These are phyloP conservation scores for Galerina sulciceps DNA, from an alignment of 768 basidiomycete species.

Conservation along the genomic window DNA sequence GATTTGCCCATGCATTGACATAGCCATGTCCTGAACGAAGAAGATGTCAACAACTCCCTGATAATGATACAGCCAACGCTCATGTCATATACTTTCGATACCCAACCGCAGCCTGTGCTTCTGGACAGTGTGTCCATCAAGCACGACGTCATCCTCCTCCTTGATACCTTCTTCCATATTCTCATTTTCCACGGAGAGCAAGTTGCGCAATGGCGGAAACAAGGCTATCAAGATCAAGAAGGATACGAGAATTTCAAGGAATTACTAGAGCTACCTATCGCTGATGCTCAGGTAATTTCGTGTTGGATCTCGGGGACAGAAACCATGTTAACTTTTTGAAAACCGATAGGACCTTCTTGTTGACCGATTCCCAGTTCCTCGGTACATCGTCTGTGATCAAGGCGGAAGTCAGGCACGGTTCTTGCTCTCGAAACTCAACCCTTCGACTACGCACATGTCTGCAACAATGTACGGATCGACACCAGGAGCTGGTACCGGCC, in stretches of 20 bases:
- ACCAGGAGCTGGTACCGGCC: conserved; percentile 68
- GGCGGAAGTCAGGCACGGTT: conserved; percentile 99
- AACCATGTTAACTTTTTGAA: neutral
- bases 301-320: neutral
- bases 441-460: conserved; percentile 97
- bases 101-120: conserved; percentile 88
- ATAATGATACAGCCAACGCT: conserved; percentile 99
- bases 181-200: conserved; percentile 99
- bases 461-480: conserved; percentile 87
- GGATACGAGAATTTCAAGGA: conserved; percentile 99
- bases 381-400: conserved; percentile 98
- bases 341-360: conserved; percentile 74
- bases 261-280: conserved; percentile 82
- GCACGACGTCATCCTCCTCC: conserved; percentile 92
- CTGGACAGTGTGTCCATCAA: conserved; percentile 98
- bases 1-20: too few species aligned
- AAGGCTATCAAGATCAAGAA: conserved; percentile 98
- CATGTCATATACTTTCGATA: conserved; percentile 97
- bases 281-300: conserved; percentile 68
- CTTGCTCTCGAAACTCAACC: conserved; percentile 94
- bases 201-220: conserved; percentile 96
- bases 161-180: conserved; percentile 99
- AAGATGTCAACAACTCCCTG: conserved; percentile 98
- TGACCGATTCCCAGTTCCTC: conserved; percentile 96
- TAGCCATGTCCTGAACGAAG: conserved; percentile 93